These are phyloP conservation scores for Gyromitra esculenta DNA, from an alignment of 2,329 filamentous ascomycete species.

Conservation along the genomic window DNA sequence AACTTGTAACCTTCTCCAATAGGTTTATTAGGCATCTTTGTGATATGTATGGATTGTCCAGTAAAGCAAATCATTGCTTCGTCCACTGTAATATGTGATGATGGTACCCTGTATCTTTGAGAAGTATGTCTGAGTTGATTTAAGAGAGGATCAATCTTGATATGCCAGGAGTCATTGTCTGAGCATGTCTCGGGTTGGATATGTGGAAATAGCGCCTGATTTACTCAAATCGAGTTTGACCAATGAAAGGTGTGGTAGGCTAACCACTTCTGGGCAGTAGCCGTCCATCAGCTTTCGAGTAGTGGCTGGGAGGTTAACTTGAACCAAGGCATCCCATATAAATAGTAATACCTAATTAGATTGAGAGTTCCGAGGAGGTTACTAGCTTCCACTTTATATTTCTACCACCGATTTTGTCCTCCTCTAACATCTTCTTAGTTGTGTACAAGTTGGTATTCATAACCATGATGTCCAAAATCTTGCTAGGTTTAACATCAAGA, in stretches of 20 bases:
- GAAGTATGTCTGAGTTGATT: not conserved
- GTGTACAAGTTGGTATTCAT: not conserved
- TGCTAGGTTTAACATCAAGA: too few species aligned
- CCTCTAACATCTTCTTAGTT: not conserved
- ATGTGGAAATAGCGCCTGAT: slow-evolving; percentile 1
- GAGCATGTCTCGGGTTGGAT: not conserved
- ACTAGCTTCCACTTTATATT: not conserved
- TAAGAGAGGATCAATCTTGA: slow-evolving; percentile 12
- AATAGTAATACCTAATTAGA: not conserved
- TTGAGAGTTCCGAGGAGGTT: not conserved
- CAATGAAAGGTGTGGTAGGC: not conserved
- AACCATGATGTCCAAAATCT: not conserved
- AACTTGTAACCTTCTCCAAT: too few species aligned
- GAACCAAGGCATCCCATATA: not conserved
- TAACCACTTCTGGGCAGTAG: not conserved
- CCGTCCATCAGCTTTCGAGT: not conserved
- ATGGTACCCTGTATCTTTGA: not conserved
- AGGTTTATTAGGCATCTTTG: too few species aligned
- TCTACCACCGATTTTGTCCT: not conserved
- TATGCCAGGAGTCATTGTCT: not conserved
- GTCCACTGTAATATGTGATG: not conserved
- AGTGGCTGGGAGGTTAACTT: not conserved
- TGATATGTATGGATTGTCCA: too few species aligned
- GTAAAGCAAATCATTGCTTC: slow-evolving; percentile 10
- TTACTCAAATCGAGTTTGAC: slow-evolving; percentile 8